Base-by-base conservation (phyloP, 78 protist species). In the Planoprotostelium fungivorum region DNA sequence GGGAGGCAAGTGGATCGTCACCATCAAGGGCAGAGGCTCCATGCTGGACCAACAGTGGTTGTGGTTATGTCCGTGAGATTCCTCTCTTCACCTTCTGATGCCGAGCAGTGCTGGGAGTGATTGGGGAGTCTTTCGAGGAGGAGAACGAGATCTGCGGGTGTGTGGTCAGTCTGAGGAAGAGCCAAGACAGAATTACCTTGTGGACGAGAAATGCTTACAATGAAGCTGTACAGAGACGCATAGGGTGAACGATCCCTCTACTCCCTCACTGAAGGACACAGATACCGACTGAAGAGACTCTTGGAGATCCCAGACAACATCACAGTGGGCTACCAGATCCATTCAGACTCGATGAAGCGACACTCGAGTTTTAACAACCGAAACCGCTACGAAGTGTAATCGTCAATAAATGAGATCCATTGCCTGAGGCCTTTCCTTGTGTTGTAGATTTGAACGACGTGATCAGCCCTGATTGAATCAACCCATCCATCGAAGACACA, bases 41-140 rank as follows among this genome's bases (percentile, higher is more conserved):
- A 63, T 36, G 38, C 38, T 63, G 35, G 94, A 92, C 34, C 86
- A 89, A 35, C 89, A 87, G 84, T 92, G 94, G 94, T 51, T 51
- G 73, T 51, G 73, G 73, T 16, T 51, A 5, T 51, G 73, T 51
- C 5, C 5, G 73, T 51, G 5, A 25, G 73, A 5, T 16, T 25
- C 16, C 73, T 25, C 73, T 51, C 16, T 16, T 51, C 73, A 51
- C 5, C 5, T 25, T 51, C 73, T 51, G 16, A 51, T 51, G 73
- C 16, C 16, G n/a, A 25, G 5, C 73, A 51, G 73, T 51, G 16
- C 16, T 51, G 16, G 73, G 73, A 51, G 73, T 51, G 31, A 51
- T 92, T 34, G 94, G 94, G 39, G 94, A 92, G 84, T 89, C 94
- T 38, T 92, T 92, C 84, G 94, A 92, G 36, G 73, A 51, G 73